Evolutionary conservation across 2,329 filamentous ascomycete species (phyloP), one percentile per base, ranked within the genome.

Genomic region (Cladosporium sp.): DNA sequence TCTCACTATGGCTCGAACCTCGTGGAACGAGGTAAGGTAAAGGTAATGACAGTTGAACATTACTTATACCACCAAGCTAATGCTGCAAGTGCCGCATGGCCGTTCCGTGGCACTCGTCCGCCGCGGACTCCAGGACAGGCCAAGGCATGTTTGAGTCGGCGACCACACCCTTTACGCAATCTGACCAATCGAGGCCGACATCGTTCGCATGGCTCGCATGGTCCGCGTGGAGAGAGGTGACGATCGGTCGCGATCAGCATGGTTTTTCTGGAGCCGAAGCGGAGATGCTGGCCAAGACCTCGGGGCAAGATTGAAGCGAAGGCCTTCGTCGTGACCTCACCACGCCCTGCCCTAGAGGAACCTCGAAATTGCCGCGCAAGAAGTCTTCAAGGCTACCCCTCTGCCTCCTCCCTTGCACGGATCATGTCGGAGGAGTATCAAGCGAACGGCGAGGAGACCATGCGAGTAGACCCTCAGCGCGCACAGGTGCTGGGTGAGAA

Each of bases 401-500:
- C 22, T 28, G 22, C 22, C 22, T 28, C 22, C 35, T 40, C 16
- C 13, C 4, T 28, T 28, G 22, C 22, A 28, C 22, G 28, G 11
- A 44, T 19, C 16, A 52, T 52, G 49, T 46, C 49, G 43, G 49
- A 52, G 19, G 42, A 45, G 14, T 41, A 19, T 18, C 38, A 50
- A 43, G 48, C 48, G 40, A 50, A 14, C 32, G 32, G 32, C 32
- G 49, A 41, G 40, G 22, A 28, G 22, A 56, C 56, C 19, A 70
- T 71, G 65, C 64, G 60, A 41, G 59, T 70, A 55, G 63, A 76
- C 55, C 65, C 72, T 34, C 66, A 70, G 55, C 72, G 75, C 54
- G 74, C 74, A 43, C 71, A 71, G 51, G 66, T 71, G 52, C 68
- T 77, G 34, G 62, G 70, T 9, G 73, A 75, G 52, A 77, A 76